Percentiles rank a stretch among this genome's conserved stretches.
Evolutionary conservation across 345 rosid genomes (phyloP).

Genomic region (Melaleuca quinquenervia): DNA sequence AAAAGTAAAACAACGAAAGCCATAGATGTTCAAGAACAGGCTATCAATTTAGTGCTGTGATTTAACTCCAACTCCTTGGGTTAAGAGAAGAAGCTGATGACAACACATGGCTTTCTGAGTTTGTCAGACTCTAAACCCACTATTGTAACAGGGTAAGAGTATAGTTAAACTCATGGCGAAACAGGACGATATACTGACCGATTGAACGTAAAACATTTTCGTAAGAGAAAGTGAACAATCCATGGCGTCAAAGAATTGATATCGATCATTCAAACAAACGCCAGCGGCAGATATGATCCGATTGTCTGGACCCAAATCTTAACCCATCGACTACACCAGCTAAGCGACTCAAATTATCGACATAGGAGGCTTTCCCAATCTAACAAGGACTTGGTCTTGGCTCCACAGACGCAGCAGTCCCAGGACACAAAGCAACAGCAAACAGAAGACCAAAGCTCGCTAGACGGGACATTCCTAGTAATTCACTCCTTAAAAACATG

Average conservation of each 20-base stretch:
- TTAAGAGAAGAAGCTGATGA: constrained; percentile 4
- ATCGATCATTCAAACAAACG: background rate
- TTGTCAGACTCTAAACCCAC: constrained; percentile 3
- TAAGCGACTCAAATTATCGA: background rate
- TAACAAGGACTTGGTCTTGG: background rate
- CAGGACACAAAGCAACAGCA: background rate
- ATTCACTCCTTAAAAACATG: background rate
- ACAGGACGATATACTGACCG: background rate
- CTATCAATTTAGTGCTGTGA: background rate
- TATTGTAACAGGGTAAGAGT: background rate
- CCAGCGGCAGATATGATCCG: background rate
- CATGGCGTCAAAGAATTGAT: background rate
- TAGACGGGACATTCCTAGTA: background rate
- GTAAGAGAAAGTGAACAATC: background rate
- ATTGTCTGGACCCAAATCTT: background rate
- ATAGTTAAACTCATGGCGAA: background rate
- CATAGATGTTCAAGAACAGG: background rate
- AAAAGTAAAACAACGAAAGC: background rate
- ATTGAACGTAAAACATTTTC: background rate
- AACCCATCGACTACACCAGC: background rate
- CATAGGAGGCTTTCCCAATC: background rate
- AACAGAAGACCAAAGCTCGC: background rate
- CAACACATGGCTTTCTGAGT: constrained; percentile 1
- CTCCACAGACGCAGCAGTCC: background rate
- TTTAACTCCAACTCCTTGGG: constrained; percentile 1